Conservation (phyloP, 108 stramenopile genomes). For the Nitzschia putrida region DNA sequence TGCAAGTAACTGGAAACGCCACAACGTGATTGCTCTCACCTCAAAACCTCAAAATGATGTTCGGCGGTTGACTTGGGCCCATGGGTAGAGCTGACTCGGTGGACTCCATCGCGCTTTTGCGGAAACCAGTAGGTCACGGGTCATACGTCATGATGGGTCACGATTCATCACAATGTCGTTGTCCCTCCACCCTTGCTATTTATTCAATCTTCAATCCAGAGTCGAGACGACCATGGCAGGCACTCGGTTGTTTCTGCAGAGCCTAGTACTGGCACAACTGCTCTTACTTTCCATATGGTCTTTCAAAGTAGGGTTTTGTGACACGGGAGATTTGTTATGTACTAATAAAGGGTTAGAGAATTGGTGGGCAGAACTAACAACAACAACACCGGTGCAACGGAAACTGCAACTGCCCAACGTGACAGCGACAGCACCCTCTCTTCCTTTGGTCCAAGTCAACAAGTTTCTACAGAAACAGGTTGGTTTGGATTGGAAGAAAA, state of each 20-base stretch:
- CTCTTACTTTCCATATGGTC: slow-evolving; percentile 9
- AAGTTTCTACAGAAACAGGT: slow-evolving; percentile 1
- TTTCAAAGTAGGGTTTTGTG: slow-evolving; percentile 18
- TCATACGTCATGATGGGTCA: too few relatives aligned
- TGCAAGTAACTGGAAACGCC: too few relatives aligned
- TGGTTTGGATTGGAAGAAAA: slow-evolving; percentile 11
- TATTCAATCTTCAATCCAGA: too few relatives aligned
- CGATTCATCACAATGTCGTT: too few relatives aligned
- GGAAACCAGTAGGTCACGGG: too few relatives aligned
- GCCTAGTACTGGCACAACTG: slow-evolving; percentile 15
- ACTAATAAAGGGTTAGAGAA: background rate
- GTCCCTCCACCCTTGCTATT: too few relatives aligned
- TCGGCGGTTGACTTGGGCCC: too few relatives aligned
- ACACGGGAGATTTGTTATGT: slow-evolving; percentile 20
- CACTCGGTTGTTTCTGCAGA: slow-evolving; percentile 34
- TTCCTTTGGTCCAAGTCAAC: slow-evolving; percentile 9
- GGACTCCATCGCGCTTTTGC: too few relatives aligned
- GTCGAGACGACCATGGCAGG: slow-evolving; percentile 30
- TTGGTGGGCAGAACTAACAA: background rate
- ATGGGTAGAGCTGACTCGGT: too few relatives aligned
- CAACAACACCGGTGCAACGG: background rate
- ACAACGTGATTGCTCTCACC: too few relatives aligned
- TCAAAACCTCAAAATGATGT: too few relatives aligned
- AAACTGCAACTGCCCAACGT: background rate
- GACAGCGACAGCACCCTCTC: background rate